A percentile compares a stretch with the other conserved stretches of the same genome.
These are phyloP conservation scores for Myxozyma lipomycoides DNA, from an alignment of 805 yeast genomes.

Conservation along the genomic window DNA sequence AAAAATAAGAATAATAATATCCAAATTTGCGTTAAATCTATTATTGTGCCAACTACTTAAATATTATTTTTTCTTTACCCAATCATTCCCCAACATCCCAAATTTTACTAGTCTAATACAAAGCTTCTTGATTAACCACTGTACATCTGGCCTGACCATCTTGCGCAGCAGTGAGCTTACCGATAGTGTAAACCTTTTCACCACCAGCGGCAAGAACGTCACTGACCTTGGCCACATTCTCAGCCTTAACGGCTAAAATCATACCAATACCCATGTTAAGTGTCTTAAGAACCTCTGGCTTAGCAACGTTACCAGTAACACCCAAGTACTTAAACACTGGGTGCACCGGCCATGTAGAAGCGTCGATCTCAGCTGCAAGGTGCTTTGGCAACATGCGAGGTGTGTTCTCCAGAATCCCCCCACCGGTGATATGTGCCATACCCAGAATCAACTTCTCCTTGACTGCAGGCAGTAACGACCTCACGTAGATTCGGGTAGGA, in stretches of 20 bases:
- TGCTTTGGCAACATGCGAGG: conserved; percentile 88
- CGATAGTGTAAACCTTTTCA: conserved; percentile 71
- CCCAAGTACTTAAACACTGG: conserved; percentile 93
- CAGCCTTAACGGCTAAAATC: conserved; percentile 77
- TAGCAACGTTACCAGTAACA: conserved; percentile 83
- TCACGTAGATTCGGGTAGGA: conserved; percentile 94
- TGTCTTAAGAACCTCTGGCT: conserved; percentile 78
- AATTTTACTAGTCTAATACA: conserved; percentile 42
- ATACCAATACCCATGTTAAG: conserved; percentile 96
- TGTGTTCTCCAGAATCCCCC: conserved; percentile 92
- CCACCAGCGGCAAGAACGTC: conserved; percentile 57
- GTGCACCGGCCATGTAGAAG: conserved; percentile 77
- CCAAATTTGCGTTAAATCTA: too few species aligned
- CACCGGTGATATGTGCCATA: conserved; percentile 96
- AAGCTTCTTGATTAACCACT: conserved; percentile 47
- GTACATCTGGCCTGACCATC: conserved; percentile 46
- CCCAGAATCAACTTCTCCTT: conserved; percentile 70
- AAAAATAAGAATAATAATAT: too few species aligned
- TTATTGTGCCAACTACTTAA: too few species aligned
- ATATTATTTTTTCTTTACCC: background rate
- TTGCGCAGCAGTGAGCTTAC: conserved; percentile 44
- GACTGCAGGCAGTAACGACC: conserved; percentile 74
- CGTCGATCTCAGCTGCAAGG: conserved; percentile 77
- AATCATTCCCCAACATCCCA: background rate
- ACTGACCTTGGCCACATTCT: conserved; percentile 57